Evolutionary conservation across 495 filamentous ascomycete species (phyloP).

Genomic region (Talaromyces wortmannii): DNA sequence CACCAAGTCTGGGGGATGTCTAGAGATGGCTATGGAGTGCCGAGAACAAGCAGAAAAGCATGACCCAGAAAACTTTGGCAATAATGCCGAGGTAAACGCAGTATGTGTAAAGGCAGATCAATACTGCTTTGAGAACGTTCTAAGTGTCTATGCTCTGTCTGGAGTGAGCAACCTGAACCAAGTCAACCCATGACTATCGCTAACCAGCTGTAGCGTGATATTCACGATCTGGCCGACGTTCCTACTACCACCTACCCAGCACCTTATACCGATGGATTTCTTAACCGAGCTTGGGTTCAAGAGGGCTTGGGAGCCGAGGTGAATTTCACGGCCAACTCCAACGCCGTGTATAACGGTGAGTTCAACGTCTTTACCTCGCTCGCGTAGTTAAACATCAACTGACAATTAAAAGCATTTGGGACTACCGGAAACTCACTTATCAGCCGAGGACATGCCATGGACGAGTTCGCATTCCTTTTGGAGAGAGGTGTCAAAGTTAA

Average conservation of each 20-base stretch:
- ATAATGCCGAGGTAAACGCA: slow-evolving; percentile 34
- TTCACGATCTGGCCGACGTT: slow-evolving; percentile 27
- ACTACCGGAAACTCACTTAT: too few relatives aligned
- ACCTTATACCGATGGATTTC: slow-evolving; percentile 53
- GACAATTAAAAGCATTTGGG: too few relatives aligned
- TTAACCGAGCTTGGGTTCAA: slow-evolving; percentile 58
- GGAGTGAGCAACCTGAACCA: not conserved
- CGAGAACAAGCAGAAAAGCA: slow-evolving; percentile 24
- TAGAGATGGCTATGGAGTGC: slow-evolving; percentile 49
- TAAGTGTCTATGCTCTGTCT: slow-evolving; percentile 22
- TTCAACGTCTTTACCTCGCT: too few relatives aligned
- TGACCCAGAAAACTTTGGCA: slow-evolving; percentile 38
- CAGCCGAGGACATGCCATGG: not conserved
- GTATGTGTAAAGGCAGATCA: slow-evolving; percentile 28
- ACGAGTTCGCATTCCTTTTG: slow-evolving; percentile 46
- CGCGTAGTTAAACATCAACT: too few relatives aligned
- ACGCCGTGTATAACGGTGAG: slow-evolving; percentile 34
- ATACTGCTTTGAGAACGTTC: slow-evolving; percentile 31
- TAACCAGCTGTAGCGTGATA: too few relatives aligned
- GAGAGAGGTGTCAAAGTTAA: slow-evolving; percentile 57
- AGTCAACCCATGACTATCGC: too few relatives aligned
- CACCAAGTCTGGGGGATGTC: slow-evolving; percentile 51
- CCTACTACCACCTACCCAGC: slow-evolving; percentile 67
- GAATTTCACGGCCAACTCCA: slow-evolving; percentile 55
- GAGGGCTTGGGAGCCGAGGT: slow-evolving; percentile 55